phyloP scores from a whole-genome alignment of 257 asterid species.

The Galeopsis tetrahit region DNA sequence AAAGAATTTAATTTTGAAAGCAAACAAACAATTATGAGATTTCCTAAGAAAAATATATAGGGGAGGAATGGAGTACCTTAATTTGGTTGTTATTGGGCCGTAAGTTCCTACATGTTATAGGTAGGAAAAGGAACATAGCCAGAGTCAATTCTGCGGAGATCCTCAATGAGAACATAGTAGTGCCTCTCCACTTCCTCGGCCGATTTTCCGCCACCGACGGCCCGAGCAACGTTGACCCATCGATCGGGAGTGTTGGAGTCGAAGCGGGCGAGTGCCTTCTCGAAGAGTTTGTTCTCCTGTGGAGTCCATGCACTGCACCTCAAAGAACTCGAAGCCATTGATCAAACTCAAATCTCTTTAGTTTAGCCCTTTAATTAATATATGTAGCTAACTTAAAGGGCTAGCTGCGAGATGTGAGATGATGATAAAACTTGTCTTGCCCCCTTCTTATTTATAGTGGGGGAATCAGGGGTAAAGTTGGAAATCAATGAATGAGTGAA shows the following conservation, averaged over 20 bases:
- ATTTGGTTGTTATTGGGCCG: not conserved
- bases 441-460: no score
- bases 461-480: no score
- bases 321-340: not conserved
- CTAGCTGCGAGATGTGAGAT: no score
- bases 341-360: not conserved
- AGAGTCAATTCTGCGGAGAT: conserved; percentile 68
- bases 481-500: no score
- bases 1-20: no score
- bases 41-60: no score
- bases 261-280: conserved; percentile 70
- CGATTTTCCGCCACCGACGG: conserved; percentile 72
- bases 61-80: no score
- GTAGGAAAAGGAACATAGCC: conserved; percentile 54
- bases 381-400: no score
- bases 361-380: not conserved
- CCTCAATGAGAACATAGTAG: conserved; percentile 71
- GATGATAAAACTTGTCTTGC: no score
- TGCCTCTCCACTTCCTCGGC: conserved; percentile 71
- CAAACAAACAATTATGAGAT: no score
- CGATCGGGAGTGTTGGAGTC: conserved; percentile 76
- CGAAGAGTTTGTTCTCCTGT: conserved; percentile 75
- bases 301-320: conserved; percentile 50
- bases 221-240: conserved; percentile 79
- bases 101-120: not conserved